Conservation (phyloP, 345 rosid genomes). For the Gossypium turneri region DNA sequence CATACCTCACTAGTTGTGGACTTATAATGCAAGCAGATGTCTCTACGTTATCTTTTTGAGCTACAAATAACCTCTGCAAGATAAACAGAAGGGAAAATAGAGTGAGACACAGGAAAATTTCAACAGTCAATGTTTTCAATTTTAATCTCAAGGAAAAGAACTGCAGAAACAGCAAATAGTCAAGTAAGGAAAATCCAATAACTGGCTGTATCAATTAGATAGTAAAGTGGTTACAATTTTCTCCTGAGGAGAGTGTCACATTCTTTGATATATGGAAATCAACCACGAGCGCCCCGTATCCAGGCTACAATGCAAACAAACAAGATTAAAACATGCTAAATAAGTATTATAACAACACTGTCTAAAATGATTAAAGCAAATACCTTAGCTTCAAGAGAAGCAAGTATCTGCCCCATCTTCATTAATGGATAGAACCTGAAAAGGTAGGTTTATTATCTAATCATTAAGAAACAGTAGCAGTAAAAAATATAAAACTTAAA, state of each 20-base stretch:
- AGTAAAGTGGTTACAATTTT: slow-evolving; percentile 42
- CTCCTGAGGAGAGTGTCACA: slow-evolving; percentile 29
- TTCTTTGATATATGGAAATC: slow-evolving; percentile 55
- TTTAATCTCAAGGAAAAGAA: not conserved
- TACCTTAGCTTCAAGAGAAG: slow-evolving; percentile 73
- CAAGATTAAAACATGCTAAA: slow-evolving; percentile 4
- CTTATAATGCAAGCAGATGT: slow-evolving; percentile 74
- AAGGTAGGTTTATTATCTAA: not conserved
- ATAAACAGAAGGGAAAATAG: slow-evolving; percentile 19
- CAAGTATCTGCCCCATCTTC: slow-evolving; percentile 66
- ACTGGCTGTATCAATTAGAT: not conserved
- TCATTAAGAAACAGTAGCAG: not conserved
- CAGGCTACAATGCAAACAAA: slow-evolving; percentile 42
- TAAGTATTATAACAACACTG: not conserved
- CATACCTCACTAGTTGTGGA: slow-evolving; percentile 81
- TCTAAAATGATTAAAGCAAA: slow-evolving; percentile 16
- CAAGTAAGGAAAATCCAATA: not conserved
- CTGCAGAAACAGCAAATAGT: not conserved
- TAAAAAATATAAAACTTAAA: not conserved
- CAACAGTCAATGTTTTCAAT: slow-evolving; percentile 5
- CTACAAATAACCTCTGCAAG: slow-evolving; percentile 75
- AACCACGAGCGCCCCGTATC: slow-evolving; percentile 40
- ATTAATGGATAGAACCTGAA: slow-evolving; percentile 68
- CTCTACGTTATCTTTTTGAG: slow-evolving; percentile 55
- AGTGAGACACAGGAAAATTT: slow-evolving; percentile 2